Evolutionary conservation across 1,284 basidiomycete genomes (phyloP).

Genomic region (Grifola frondosa): DNA sequence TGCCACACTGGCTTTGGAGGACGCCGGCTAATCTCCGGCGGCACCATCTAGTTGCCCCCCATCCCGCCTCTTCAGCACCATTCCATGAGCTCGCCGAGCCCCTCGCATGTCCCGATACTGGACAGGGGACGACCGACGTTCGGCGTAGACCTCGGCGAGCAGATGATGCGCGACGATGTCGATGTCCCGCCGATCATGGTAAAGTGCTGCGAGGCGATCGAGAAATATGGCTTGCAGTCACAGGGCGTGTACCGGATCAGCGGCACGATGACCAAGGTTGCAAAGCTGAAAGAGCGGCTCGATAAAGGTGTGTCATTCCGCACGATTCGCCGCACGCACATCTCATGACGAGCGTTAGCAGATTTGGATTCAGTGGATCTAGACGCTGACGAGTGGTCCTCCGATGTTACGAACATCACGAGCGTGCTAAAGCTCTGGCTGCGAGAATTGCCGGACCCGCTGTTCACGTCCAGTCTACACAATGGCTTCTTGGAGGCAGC

Average conservation of each 20-base stretch:
- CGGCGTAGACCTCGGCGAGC: constrained; percentile 88
- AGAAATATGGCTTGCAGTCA: constrained; percentile 80
- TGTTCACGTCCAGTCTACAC: constrained; percentile 85
- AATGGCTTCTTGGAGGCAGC: constrained; percentile 94
- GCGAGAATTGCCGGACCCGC: constrained; percentile 92
- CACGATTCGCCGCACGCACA: background rate
- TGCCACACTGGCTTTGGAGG: too few relatives aligned
- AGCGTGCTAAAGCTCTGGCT: constrained; percentile 96
- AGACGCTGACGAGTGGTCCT: constrained; percentile 85
- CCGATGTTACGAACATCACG: constrained; percentile 95
- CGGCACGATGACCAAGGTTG: constrained; percentile 88
- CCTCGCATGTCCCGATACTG: constrained; percentile 38
- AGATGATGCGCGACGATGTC: constrained; percentile 85
- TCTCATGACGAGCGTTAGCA: constrained; percentile 31
- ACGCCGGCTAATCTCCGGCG: too few relatives aligned
- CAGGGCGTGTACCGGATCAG: constrained; percentile 95
- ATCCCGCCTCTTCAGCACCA: constrained; percentile 31
- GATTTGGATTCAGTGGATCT: constrained; percentile 86
- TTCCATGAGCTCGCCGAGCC: constrained; percentile 30
- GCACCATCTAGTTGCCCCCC: constrained; percentile 53
- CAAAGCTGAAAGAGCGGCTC: constrained; percentile 79
- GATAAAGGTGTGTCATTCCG: constrained; percentile 71
- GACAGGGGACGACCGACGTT: constrained; percentile 80
- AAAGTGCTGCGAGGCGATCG: constrained; percentile 91
- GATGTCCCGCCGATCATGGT: constrained; percentile 88